Conservation (phyloP, 129 eudicot species). For the Flaveria trinervia region DNA sequence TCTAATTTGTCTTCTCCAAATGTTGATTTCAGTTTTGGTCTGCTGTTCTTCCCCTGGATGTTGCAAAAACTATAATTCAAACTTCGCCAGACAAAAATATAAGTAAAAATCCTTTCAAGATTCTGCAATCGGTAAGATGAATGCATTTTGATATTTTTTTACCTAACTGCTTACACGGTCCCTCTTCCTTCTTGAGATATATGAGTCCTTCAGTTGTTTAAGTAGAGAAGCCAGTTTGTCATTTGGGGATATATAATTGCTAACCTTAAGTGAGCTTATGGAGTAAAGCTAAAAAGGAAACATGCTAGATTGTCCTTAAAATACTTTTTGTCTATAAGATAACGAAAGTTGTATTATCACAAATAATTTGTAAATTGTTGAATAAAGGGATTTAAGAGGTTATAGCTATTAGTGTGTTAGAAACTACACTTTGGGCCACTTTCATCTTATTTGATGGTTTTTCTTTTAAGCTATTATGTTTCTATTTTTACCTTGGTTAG, state of each 20-base stretch:
- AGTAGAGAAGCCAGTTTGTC: background rate
- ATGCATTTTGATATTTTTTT: background rate
- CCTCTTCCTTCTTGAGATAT: constrained; percentile 5
- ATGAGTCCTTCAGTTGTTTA: background rate
- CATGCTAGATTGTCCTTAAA: background rate
- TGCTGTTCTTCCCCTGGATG: constrained; percentile 80
- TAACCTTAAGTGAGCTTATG: background rate
- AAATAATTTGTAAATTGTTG: background rate
- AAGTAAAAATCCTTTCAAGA: constrained; percentile 66
- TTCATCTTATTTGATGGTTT: background rate
- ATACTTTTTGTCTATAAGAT: no score
- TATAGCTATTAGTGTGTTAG: background rate
- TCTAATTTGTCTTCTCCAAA: background rate
- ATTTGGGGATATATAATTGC: background rate
- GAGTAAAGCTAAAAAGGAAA: background rate
- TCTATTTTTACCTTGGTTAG: background rate
- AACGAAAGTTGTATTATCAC: background rate
- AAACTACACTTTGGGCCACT: background rate
- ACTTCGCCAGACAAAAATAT: constrained; percentile 53
- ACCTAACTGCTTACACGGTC: constrained; percentile 7
- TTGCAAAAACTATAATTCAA: constrained; percentile 85
- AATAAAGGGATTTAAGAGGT: background rate
- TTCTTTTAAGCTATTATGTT: background rate
- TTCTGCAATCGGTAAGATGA: constrained; percentile 53
- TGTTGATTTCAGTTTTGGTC: constrained; percentile 66